phyloP scores from a whole-genome alignment of 495 filamentous ascomycete genomes.

The Hypoxylon intermedium region DNA sequence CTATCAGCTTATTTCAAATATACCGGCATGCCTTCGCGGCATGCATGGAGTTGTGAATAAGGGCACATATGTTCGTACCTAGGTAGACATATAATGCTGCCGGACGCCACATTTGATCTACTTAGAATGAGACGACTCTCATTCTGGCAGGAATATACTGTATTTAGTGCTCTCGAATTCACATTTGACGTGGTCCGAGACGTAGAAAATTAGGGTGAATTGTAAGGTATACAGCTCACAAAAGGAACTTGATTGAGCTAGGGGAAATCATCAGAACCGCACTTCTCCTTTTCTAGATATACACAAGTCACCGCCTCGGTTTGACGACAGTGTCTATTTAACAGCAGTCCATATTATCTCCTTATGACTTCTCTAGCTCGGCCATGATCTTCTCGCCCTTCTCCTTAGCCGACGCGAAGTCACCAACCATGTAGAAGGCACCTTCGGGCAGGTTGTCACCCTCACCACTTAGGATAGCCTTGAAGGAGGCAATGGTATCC shows the following conservation, averaged over 20 bases:
- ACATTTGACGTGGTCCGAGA: background rate
- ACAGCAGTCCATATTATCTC: conserved; percentile 41
- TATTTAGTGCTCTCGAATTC: background rate
- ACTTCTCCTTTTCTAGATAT: conserved; percentile 48
- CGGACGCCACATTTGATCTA: no score
- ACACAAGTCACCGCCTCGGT: conserved; percentile 41
- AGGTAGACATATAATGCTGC: no score
- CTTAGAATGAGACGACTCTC: no score
- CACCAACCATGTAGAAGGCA: conserved; percentile 99
- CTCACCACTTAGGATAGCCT: conserved; percentile 95
- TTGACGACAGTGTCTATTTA: conserved; percentile 41
- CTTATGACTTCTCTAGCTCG: conserved; percentile 82
- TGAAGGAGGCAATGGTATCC: conserved; percentile 96
- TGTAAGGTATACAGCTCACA: conserved; percentile 46
- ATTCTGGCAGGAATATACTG: background rate
- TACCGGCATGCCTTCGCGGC: no score
- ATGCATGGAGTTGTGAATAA: no score
- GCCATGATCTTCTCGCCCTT: conserved; percentile 99
- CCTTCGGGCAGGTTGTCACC: conserved; percentile 94
- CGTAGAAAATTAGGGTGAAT: conserved; percentile 38
- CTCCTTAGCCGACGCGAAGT: conserved; percentile 86
- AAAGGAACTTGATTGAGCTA: conserved; percentile 47
- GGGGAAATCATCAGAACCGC: conserved; percentile 40
- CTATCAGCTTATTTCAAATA: no score
- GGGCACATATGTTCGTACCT: no score